A percentile compares a stretch with the other conserved stretches of the same genome.
Evolutionary conservation across 768 basidiomycete species (phyloP).

Genomic region (Rhodotorula kratochvilovae): DNA sequence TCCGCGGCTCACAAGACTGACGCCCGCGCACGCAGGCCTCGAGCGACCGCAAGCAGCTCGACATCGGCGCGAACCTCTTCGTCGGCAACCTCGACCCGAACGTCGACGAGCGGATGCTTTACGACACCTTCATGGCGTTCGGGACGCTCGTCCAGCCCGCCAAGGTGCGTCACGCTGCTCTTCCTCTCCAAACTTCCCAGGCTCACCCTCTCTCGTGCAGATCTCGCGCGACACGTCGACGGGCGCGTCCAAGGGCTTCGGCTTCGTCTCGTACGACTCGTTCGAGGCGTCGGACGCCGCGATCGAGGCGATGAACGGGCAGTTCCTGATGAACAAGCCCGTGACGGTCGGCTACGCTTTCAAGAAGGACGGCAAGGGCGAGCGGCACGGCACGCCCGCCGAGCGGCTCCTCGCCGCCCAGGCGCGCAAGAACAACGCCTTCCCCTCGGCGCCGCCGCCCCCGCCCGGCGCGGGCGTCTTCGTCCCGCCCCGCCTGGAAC

Average conservation of each 20-base stretch:
- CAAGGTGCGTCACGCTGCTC: conserved; percentile 68
- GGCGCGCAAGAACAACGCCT: conserved; percentile 88
- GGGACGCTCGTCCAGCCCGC: conserved; percentile 86
- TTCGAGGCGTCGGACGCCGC: conserved; percentile 97
- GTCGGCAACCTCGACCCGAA: conserved; percentile 92
- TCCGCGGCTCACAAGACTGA: background rate
- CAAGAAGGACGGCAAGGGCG: conserved; percentile 98
- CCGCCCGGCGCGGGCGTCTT: background rate
- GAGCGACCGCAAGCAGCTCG: conserved; percentile 95
- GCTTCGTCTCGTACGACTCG: conserved; percentile 94
- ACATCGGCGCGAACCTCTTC: conserved; percentile 95
- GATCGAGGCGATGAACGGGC: conserved; percentile 91
- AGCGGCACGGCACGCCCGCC: conserved; percentile 93
- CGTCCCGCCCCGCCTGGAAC: background rate
- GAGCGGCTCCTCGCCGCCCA: conserved; percentile 92
- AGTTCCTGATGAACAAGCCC: conserved; percentile 97
- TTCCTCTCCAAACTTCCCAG: too few species aligned
- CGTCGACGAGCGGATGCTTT: conserved; percentile 85
- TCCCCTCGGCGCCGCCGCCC: conserved; percentile 52
- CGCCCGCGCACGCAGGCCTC: conserved; percentile 64
- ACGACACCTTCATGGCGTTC: conserved; percentile 93
- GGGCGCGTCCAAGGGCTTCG: conserved; percentile 90
- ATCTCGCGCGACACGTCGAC: conserved; percentile 81
- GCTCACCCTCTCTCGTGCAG: conserved; percentile 50
- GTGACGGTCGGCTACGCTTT: conserved; percentile 97